Evolutionary conservation across 139 green algal genomes (phyloP).

Genomic region (Eudorina sp.): DNA sequence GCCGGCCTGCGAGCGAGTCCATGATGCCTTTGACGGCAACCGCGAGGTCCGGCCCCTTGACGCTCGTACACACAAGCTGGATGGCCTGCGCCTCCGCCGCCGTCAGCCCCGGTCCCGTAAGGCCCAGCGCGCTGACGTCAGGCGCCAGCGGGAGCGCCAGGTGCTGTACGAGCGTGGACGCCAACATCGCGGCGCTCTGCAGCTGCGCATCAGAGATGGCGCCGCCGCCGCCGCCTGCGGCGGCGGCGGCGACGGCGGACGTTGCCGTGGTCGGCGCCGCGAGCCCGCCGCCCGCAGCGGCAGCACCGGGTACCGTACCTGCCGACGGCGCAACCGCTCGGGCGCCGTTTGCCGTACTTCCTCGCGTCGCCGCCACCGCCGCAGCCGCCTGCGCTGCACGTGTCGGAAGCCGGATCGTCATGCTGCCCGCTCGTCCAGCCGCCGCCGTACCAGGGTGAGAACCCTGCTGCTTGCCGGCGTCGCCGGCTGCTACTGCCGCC

Average conservation of each 20-base stretch:
- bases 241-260: background rate
- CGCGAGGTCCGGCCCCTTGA: constrained; percentile 35
- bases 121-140: constrained; percentile 19
- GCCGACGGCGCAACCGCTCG: background rate
- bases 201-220: background rate
- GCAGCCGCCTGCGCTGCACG: background rate
- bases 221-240: background rate
- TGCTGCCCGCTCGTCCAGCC: background rate
- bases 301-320: background rate
- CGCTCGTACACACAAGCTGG: constrained; percentile 31
- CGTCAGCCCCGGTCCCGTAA: constrained; percentile 35
- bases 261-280: too few species aligned
- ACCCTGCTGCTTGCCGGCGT: background rate
- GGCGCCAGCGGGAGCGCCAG: constrained; percentile 24
- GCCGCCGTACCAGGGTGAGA: background rate
- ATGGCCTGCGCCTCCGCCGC: constrained; percentile 44
- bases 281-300: background rate
- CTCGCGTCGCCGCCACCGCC: background rate
- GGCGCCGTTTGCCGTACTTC: background rate
- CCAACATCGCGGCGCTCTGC: background rate
- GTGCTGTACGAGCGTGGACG: background rate
- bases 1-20: constrained; percentile 8
- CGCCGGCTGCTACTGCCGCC: background rate
- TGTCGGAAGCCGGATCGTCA: constrained; percentile 2
- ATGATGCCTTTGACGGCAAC: constrained; percentile 36